phyloP scores from a whole-genome alignment of 2,329 filamentous ascomycete genomes.

The Basipetospora chlamydospora region DNA sequence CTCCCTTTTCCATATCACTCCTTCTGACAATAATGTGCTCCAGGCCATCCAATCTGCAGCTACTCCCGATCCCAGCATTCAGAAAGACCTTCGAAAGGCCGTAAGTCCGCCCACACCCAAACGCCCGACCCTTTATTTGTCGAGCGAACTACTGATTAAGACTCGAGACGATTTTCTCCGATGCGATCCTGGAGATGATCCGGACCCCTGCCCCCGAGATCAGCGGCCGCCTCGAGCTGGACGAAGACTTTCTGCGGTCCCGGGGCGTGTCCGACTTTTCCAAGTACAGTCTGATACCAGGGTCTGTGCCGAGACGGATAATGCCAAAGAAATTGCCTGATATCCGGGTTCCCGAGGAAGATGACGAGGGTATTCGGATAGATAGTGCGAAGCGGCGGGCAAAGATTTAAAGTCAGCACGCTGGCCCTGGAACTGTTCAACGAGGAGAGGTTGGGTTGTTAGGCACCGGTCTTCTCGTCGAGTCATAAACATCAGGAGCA shows the following conservation, averaged over 20 bases:
- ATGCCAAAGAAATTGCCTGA: constrained; percentile 61
- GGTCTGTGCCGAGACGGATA: constrained; percentile 52
- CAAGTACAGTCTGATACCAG: constrained; percentile 55
- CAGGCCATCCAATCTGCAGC: constrained; percentile 60
- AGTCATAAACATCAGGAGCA: no score
- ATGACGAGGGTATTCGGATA: constrained; percentile 59
- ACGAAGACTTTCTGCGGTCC: constrained; percentile 65
- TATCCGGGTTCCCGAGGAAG: constrained; percentile 60
- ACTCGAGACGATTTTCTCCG: constrained; percentile 59
- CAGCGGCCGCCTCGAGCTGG: constrained; percentile 58
- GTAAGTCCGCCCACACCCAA: constrained; percentile 14
- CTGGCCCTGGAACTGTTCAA: no score
- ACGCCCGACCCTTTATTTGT: constrained; percentile 39
- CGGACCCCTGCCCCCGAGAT: constrained; percentile 41
- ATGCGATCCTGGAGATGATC: constrained; percentile 63
- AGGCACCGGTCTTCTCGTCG: no score
- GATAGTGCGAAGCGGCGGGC: constrained; percentile 40
- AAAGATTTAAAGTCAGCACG: constrained; percentile 20
- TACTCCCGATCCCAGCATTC: constrained; percentile 28
- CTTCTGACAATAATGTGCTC: not conserved
- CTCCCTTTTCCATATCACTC: not conserved
- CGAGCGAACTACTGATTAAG: no score
- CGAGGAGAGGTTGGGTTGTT: no score
- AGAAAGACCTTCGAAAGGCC: constrained; percentile 16
- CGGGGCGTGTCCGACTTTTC: constrained; percentile 55